These are phyloP conservation scores for Colletotrichum agaves DNA, from an alignment of 2,329 filamentous ascomycete species.

Conservation along the genomic window DNA sequence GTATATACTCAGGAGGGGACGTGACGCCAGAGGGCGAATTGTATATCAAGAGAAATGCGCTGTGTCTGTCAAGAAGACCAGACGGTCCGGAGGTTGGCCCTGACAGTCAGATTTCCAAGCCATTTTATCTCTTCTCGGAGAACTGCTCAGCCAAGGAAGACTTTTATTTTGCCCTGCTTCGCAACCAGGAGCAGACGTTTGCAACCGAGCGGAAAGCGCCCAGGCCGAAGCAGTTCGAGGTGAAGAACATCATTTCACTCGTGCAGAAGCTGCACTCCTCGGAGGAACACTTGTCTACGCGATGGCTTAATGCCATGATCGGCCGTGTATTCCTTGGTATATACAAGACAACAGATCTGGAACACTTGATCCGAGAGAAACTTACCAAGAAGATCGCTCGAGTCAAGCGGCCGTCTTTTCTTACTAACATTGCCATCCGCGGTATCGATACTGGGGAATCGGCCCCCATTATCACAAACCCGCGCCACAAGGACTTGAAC, in stretches of 20 bases:
- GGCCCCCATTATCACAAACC: constrained; percentile 89
- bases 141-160: constrained; percentile 98
- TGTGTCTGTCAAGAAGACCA: constrained; percentile 77
- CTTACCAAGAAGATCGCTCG: constrained; percentile 96
- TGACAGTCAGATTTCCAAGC: constrained; percentile 72
- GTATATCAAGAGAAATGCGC: constrained; percentile 93
- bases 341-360: constrained; percentile 85
- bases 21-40: constrained; percentile 89
- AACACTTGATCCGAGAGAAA: constrained; percentile 82
- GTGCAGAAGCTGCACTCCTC: constrained; percentile 92
- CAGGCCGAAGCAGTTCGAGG: constrained; percentile 79
- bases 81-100: constrained; percentile 64
- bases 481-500: constrained; percentile 86
- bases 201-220: constrained; percentile 69
- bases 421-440: constrained; percentile 84
- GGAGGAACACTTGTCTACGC: constrained; percentile 88
- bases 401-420: constrained; percentile 90
- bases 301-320: constrained; percentile 93
- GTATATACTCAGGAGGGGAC: constrained; percentile 83
- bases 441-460: constrained; percentile 88
- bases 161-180: constrained; percentile 93
- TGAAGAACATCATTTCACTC: constrained; percentile 86
- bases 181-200: constrained; percentile 80
- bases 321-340: constrained; percentile 89
- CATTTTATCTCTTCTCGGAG: constrained; percentile 94